Evolutionary conservation across 495 filamentous ascomycete species (phyloP), one percentile per base, ranked within the genome.

Genomic region (Pseudomonodictys pantanalensis): DNA sequence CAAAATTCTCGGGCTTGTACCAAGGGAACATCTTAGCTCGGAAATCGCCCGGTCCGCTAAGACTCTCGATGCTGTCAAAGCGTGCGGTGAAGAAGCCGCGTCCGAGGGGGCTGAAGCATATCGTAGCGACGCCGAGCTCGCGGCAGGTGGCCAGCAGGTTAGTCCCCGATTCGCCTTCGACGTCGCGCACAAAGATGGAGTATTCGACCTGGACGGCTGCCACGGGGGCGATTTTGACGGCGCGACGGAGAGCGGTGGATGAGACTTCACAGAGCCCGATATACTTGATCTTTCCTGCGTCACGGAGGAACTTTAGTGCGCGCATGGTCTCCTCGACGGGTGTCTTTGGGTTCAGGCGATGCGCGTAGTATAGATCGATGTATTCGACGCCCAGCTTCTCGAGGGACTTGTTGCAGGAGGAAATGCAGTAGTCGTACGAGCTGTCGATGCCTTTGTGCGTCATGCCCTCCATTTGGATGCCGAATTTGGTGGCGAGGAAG

Each of bases 191-290:
- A 47, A 84, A 86, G 0, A 80, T 77, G 1, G 75, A 81, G 67
- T 86, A 87, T 71, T 88, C 86, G 17, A 86, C 71, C 71, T 89
- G 82, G 12, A 85, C 75, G 8, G 81, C 82, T 22, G 75, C 64
- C 18, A 89, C 79, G 0, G 79, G 84, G 20, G 81, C 77, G 5
- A 88, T 69, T 28, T 79, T 81, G 62, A 77, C 67, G 0, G 86
- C 86, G 22, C 78, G 78, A 4, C 83, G 81, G 4, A 88, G 71
- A 0, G 83, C 86, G 0, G 75, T 68, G 0, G 81, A 73, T 20
- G 76, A 78, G 38, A 77, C 74, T 52, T 86, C 83, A 24, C 75
- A 81, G 15, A 88, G 70, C 2, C 84, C 83, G 18, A 88, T 68
- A 59, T 84, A 70, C 44, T 78, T 77, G 69, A 87, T 79, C 64